Percentiles rank a stretch among this genome's conserved stretches.
These are phyloP conservation scores for Candida bentonensis DNA, from an alignment of 805 yeast genomes.

Conservation along the genomic window DNA sequence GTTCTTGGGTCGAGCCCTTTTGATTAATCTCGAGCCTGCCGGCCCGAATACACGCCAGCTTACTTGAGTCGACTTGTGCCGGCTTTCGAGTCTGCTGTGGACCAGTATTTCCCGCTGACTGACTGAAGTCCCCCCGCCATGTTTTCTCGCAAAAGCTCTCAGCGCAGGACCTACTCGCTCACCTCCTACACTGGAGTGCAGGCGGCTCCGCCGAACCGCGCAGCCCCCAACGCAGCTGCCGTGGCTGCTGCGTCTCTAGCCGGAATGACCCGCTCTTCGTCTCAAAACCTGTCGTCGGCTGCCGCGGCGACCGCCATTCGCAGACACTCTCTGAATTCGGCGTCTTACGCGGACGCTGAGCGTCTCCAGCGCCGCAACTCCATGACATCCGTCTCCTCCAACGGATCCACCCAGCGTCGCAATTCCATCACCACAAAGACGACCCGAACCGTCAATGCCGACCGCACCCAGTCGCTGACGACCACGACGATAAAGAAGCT, in stretches of 20 bases:
- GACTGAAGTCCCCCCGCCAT: no score
- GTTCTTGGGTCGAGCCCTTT: no score
- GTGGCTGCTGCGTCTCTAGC: slow-evolving; percentile 43
- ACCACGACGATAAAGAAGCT: slow-evolving; percentile 23
- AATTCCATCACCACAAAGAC: slow-evolving; percentile 9
- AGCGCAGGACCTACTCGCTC: slow-evolving; percentile 1
- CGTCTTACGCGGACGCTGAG: slow-evolving; percentile 4
- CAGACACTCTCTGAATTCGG: slow-evolving; percentile 18
- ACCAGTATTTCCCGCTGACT: no score
- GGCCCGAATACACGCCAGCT: no score
- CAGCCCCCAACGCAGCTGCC: slow-evolving; percentile 30
- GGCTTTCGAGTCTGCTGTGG: no score
- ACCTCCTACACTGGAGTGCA: slow-evolving; percentile 20
- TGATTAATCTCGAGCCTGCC: no score
- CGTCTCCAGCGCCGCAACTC: slow-evolving; percentile 12
- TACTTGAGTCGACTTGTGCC: no score
- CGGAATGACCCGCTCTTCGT: slow-evolving; percentile 9
- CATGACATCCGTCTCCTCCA: slow-evolving; percentile 8
- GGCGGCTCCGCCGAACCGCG: slow-evolving; percentile 14
- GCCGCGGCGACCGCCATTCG: slow-evolving; percentile 25
- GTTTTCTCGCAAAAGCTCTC: slow-evolving; percentile 8
- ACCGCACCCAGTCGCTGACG: slow-evolving; percentile 23
- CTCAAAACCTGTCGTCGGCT: slow-evolving; percentile 14
- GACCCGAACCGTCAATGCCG: slow-evolving; percentile 14
- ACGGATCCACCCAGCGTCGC: slow-evolving; percentile 8